Evolutionary conservation across 2,329 filamentous ascomycete species (phyloP).

Genomic region (Botrytis squamosa): DNA sequence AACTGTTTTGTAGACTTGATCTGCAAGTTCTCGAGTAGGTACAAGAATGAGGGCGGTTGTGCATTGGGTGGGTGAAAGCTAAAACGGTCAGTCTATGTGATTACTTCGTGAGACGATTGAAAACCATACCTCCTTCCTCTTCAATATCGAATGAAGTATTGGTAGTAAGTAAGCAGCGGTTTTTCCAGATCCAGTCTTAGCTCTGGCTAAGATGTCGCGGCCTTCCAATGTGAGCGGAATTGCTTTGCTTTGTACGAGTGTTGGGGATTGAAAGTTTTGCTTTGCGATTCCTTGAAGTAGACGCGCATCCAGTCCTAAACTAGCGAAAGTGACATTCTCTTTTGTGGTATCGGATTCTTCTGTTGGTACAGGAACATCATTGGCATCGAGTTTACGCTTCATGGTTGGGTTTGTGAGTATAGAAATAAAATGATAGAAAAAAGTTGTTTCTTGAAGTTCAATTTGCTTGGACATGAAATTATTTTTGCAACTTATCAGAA

Average conservation of each 20-base stretch:
- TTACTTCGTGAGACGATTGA: neutral
- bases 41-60: slow-evolving; percentile 86
- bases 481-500: slow-evolving; percentile 24
- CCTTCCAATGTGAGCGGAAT: slow-evolving; percentile 87
- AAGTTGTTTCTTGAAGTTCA: slow-evolving; percentile 14
- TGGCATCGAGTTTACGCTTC: slow-evolving; percentile 62
- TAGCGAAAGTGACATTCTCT: slow-evolving; percentile 59
- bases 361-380: slow-evolving; percentile 48
- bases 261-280: slow-evolving; percentile 81
- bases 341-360: slow-evolving; percentile 36
- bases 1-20: slow-evolving; percentile 80
- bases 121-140: slow-evolving; percentile 62
- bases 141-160: slow-evolving; percentile 79
- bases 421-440: slow-evolving; percentile 2
- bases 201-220: slow-evolving; percentile 85
- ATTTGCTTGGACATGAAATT: slow-evolving; percentile 14
- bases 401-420: slow-evolving; percentile 40
- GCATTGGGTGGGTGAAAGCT: slow-evolving; percentile 51
- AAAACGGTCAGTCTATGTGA: slow-evolving; percentile 25
- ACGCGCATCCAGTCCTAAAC: slow-evolving; percentile 78
- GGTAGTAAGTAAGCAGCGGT: slow-evolving; percentile 94
- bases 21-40: slow-evolving; percentile 89
- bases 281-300: slow-evolving; percentile 82
- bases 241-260: slow-evolving; percentile 81
- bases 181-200: slow-evolving; percentile 95